Base-by-base conservation (phyloP, 2,329 filamentous ascomycete genomes). In the Fusarium longipes region DNA sequence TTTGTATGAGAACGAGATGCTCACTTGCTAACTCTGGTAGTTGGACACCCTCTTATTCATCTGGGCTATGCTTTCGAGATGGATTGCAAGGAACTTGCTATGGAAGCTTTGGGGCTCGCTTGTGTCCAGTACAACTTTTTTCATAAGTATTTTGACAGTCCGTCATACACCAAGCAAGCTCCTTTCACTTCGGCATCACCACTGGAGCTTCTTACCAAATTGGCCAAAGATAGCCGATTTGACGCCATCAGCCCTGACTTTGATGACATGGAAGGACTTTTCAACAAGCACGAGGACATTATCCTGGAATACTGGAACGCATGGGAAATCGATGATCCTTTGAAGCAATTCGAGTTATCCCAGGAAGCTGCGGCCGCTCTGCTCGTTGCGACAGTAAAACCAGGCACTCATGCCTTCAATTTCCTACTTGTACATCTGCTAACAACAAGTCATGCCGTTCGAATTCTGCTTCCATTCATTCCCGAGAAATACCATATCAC, bases 21-120 rank as follows among this genome's bases (percentile, higher is more conserved):
- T 39, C 54, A 30, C 62, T 60, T 9, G 49, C 72, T 77, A 55
- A 74, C 61, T 9, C 14, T 17, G 6, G 35, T 67, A 95, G 92
- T 97, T 63, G 95, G 91, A 18, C 93, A 97, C 73, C 92, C 95
- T 2, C 82, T 98, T n/a, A 96, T 98, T 59, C 96, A 98, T 74
- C 85, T 99, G 4, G 94, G 89, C n/a, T 97, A 97, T 76, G 96
- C 93, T 11, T 95, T 91, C 75, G 95, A 99, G 81, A 84, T 98
- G 72, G 87, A 92, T 64, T 96, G 87, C 70, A 91, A 90, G 59
- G 95, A 96, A 67, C 77, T 98, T 20, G 94, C 90, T 45, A 96
- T 97, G 79, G 96, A 99, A 81, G 92, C 93, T 1, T 84, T 99
- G 1, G 89, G 87, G 0, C 83, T 97, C 63, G 83, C 89, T 0